Evolutionary conservation across 257 asterid genomes (phyloP), one percentile per base, ranked within the genome.

Genomic region (Solanum virginianum): DNA sequence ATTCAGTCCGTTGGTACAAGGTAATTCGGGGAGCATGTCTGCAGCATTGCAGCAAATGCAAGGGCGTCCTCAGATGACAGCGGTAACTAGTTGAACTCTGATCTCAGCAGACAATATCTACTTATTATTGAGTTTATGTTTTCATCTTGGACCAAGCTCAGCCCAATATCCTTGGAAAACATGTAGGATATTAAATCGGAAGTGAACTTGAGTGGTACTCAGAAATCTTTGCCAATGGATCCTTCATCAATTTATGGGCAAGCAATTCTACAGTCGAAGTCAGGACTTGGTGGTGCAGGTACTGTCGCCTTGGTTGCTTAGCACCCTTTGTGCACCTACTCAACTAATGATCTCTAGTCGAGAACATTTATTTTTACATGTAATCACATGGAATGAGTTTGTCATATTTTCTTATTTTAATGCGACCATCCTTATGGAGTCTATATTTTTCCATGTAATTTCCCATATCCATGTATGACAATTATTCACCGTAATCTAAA

Each of bases 31-130:
- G 57, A 90, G 92, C 91, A 92, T 97, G 96, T 89, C 98, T 89
- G 97, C 93, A 51, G 96, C 99, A 71, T 89, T 97, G 94, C 99
- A 97, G 92, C 99, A 94, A 90, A 94, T 97, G 91, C 99, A 95
- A 89, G 99, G 99, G 80, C 89, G 99, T 60, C 91, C 98, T 15
- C 99, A 95, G 88, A 89, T 95, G 86, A 83, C 96, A 71, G 82
- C 87, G 85, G 99, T 97, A 94, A 88, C 84, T 84, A 80, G 88
- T 70, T 79, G 71, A 68, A 43, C 41, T 80, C 56, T 43, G 80
- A 63, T 0, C 43, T 60, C 53, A 16, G 83, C n/a, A 14, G 63
- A 49, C 63, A 8, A 79, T 54, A 29, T 53, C 29, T 79, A 9
- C 43, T 5, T 79, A 39, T 85, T 16, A 39, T 79, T 41, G 75